Conservation (phyloP, 2,329 filamentous ascomycete species). For the Talaromyces sp. region DNA sequence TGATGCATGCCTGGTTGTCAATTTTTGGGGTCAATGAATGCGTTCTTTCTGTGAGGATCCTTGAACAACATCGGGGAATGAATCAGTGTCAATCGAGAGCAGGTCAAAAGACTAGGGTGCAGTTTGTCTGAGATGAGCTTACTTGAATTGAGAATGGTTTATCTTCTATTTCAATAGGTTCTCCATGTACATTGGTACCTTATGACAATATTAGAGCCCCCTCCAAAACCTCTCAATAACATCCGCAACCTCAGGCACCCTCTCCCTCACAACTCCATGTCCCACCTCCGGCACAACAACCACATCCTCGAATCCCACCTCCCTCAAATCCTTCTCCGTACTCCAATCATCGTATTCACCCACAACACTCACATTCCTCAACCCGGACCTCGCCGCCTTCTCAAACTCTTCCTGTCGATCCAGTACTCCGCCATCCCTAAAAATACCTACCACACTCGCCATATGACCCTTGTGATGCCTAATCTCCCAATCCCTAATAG, state of each 20-base stretch:
- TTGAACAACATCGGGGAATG: no score
- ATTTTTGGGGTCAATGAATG: no score
- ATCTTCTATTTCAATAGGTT: neutral
- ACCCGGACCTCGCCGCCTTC: constrained; percentile 24
- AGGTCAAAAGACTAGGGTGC: no score
- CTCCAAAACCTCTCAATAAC: constrained; percentile 30
- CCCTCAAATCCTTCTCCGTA: constrained; percentile 29
- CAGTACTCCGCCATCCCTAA: constrained; percentile 47
- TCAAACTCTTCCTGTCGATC: constrained; percentile 37
- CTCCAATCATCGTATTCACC: constrained; percentile 39
- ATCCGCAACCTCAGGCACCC: constrained; percentile 35
- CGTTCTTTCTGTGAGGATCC: no score
- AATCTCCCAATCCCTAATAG: constrained; percentile 50
- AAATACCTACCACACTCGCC: constrained; percentile 46
- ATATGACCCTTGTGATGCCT: constrained; percentile 46
- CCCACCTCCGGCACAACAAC: constrained; percentile 37
- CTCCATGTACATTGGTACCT: neutral
- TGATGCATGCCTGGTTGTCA: no score
- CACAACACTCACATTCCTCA: constrained; percentile 32
- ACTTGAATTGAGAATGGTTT: no score
- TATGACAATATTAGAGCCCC: constrained; percentile 24
- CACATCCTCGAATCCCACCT: constrained; percentile 36
- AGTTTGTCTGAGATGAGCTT: no score
- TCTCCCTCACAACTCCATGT: constrained; percentile 42
- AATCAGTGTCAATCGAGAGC: no score